Evolutionary conservation across 305 asterid species (phyloP), one percentile per base, ranked within the genome.

Genomic region (Ilex paraguariensis): DNA sequence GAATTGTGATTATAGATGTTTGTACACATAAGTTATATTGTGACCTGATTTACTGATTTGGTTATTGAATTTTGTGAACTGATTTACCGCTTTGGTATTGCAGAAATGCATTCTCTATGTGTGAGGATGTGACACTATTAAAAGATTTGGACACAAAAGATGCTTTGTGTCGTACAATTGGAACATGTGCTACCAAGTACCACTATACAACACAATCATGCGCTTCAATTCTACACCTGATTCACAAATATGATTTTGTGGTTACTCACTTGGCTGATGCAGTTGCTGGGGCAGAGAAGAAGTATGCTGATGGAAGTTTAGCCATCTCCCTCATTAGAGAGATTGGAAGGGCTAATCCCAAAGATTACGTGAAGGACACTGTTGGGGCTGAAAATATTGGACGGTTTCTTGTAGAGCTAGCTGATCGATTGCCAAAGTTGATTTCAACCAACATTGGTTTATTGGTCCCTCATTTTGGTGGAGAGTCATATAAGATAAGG

Each of bases 371-470:
- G 66, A 92, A 85, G 75, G 98, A 92, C 71, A 79, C 96, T 30
- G 90, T 72, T 61, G 98, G 98, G 55, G 91, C 98, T 55, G 98
- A 92, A 79, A 92, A 92, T 73, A 65, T 89, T 62, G 96, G 98
- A 40, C 82, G 93, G 60, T 92, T 92, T 77, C 89, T 92, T 15
- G 87, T 92, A 36, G 98, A 92, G 82, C 80, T 92, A 32, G 85
- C 96, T 55, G 95, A 87, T 69, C 72, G 84, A 68, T 69, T 89
- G 78, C 98, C 98, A 44, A 92, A 85, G 77, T 72, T 89, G 74
- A 51, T 89, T 62, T 85, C 98, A 17, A 81, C 78, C 10, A 92
- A 92, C 75, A 79, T 89, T 61, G 98, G 98, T 53, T 80, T 92
- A 77, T 76, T 92, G 70, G 82, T 92, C 69, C 97, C 96, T 11